A percentile compares a stretch with the other conserved stretches of the same genome.
These are phyloP conservation scores for Henningerozyma blattae DNA, from an alignment of 805 yeast species.

Conservation along the genomic window DNA sequence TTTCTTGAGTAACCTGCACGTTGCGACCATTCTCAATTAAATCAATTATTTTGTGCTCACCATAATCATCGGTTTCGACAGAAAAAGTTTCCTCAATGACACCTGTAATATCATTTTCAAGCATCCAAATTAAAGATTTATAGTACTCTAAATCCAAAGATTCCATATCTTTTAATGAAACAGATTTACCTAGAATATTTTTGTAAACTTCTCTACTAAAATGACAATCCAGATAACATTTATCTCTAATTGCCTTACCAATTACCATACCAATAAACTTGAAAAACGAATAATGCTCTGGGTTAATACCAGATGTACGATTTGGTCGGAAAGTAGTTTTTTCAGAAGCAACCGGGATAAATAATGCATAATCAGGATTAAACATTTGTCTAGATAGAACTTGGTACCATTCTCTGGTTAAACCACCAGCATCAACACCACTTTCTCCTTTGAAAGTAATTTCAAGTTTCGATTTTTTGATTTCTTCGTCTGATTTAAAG, in stretches of 20 bases:
- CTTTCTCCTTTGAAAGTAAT: conserved; percentile 85
- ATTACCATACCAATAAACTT: conserved; percentile 88
- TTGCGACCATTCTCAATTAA: conserved; percentile 72
- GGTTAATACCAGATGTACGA: conserved; percentile 81
- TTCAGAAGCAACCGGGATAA: conserved; percentile 83
- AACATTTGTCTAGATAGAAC: conserved; percentile 90
- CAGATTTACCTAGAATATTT: conserved; percentile 64
- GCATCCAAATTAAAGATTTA: conserved; percentile 89
- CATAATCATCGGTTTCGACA: conserved; percentile 87
- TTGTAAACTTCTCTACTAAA: conserved; percentile 93
- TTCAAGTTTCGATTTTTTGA: conserved; percentile 60
- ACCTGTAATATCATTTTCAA: conserved; percentile 93
- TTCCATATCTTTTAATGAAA: conserved; percentile 87
- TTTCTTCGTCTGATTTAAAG: conserved; percentile 63
- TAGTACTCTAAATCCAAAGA: conserved; percentile 84
- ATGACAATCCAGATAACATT: conserved; percentile 80
- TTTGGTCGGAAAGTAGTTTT: conserved; percentile 93
- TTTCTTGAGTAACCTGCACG: conserved; percentile 78
- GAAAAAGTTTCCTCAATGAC: conserved; percentile 90
- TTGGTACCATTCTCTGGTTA: conserved; percentile 96
- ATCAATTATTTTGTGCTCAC: conserved; percentile 76
- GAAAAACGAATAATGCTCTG: conserved; percentile 86
- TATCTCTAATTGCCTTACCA: conserved; percentile 88
- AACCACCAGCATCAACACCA: conserved; percentile 98
- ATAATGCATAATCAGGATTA: conserved; percentile 88